Evolutionary conservation across 352 stramenopile genomes (phyloP), one percentile per base, ranked within the genome.

Genomic region (Phytophthora multivora): DNA sequence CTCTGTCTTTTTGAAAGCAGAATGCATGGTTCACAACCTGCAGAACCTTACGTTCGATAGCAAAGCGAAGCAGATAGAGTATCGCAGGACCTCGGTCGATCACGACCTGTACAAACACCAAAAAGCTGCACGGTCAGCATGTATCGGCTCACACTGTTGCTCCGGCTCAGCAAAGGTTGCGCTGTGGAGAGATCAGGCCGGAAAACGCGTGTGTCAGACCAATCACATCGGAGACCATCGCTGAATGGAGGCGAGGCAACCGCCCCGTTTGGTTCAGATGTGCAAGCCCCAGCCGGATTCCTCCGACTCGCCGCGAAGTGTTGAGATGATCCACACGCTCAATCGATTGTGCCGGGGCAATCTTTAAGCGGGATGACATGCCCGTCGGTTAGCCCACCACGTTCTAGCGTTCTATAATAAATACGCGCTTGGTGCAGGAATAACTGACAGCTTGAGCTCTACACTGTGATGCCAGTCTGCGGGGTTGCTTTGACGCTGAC

Each of bases 261-360:
- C 45, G 35, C 35, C 43, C 13, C 25, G 50, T 66, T 64, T 59
- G 39, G 55, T 39, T 35, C 38, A 58, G 54, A 51, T 46, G 41
- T 36, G 25, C 33, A 41, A 48, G 9, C 48, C 21, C 16, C 9
- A 13, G n/a, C 49, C 35, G 59, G 42, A 36, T 61, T 55, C 59
- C 19, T 68, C 52, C 59, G 52, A 62, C 50, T 51, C 39, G 58
- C 19, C 55, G 46, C 59, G 52, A 62, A 33, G 47, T 38, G 58
- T n/a, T 65, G 46, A 64, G 61, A 64, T 64, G 36, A 59, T 51
- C 60, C 47, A 56, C 51, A n/a, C 23, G 19, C 19, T 23, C 38
- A 38, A 46, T 53, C 48, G 41, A 48, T 49, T 33, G 9, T 60
- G 40, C 50, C 18, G 5, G 2, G 4, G 18, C 49, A 18, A 66